Base-by-base conservation (phyloP, 116 monocot species). In the Phalaenopsis hybrid region DNA sequence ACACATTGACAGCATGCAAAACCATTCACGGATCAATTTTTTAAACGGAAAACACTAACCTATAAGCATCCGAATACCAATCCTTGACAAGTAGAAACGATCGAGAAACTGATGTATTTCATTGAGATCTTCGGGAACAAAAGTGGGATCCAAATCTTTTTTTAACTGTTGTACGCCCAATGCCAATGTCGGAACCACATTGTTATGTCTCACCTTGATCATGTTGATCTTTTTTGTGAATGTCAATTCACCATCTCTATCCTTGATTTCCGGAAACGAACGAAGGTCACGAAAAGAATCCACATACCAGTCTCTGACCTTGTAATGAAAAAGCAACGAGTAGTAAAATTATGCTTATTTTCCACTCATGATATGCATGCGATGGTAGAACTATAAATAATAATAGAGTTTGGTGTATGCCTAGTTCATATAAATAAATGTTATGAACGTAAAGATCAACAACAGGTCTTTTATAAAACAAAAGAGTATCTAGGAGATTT, bases 51-150 rank as follows among this genome's bases (percentile, higher is more conserved):
- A 75, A 75, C 69, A 82, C 89, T 79, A 25, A 91, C 99, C 99
- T 82, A 99, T 99, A 18, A 99, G 94, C 99, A 99, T 95, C 8
- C 99, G 92, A 18, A 99, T 95, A 57, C 99, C 99, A 79, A 99
- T 95, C 81, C 99, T 92, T 49, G 99, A 91, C 94, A 99, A 81
- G 88, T 95, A 99, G 85, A 99, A 99, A 0, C 99, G 92, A 69
- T 99, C 95, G 78, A 99, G 95, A 81, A 99, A 99, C 67, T 94
- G 86, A 82, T 99, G 94, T 44, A 95, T 99, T 80, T 95, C 95
- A 43, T 94, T 88, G 9, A 90, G 74, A 82, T 89, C 92, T 63
- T 46, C 57, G 18, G 86, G 80, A 0, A 77, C 55, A 55, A 88
- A 63, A 45, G 82, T 88, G 15, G 88, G 89, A n/a, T 85, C 31